These are phyloP conservation scores for Ustilago trichophora DNA, from an alignment of 1,284 basidiomycete genomes.

Conservation along the genomic window DNA sequence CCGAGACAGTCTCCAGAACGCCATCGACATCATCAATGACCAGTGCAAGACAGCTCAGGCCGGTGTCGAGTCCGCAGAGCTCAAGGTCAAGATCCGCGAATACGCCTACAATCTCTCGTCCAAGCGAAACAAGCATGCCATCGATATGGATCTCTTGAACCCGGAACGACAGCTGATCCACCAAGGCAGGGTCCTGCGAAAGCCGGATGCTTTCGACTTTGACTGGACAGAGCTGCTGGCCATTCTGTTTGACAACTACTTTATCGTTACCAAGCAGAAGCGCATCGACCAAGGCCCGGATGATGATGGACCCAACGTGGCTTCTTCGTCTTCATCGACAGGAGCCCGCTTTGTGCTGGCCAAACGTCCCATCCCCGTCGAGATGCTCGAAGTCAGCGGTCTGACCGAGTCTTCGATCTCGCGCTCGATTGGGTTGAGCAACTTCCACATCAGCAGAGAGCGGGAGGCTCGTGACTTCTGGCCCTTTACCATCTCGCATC, in stretches of 20 bases:
- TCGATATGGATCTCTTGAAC: slow-evolving; percentile 58
- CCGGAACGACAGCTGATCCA: slow-evolving; percentile 59
- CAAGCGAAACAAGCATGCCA: slow-evolving; percentile 52
- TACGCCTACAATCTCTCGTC: slow-evolving; percentile 55
- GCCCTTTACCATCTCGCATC: slow-evolving; percentile 60
- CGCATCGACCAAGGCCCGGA: slow-evolving; percentile 28
- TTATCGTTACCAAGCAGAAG: slow-evolving; percentile 60
- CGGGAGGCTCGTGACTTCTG: slow-evolving; percentile 58
- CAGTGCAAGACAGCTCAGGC: slow-evolving; percentile 62
- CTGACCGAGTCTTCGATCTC: slow-evolving; percentile 57
- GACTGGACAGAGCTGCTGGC: slow-evolving; percentile 64
- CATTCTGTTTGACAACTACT: slow-evolving; percentile 64
- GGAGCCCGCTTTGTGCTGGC: slow-evolving; percentile 50
- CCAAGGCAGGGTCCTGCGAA: slow-evolving; percentile 55
- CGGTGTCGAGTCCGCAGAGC: slow-evolving; percentile 58
- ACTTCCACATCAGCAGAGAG: slow-evolving; percentile 54
- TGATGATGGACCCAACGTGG: slow-evolving; percentile 24
- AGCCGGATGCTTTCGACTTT: slow-evolving; percentile 62
- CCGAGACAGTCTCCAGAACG: slow-evolving; percentile 48
- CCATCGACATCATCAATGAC: slow-evolving; percentile 61
- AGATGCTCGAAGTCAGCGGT: slow-evolving; percentile 59
- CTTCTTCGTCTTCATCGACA: slow-evolving; percentile 15
- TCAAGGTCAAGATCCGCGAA: slow-evolving; percentile 59
- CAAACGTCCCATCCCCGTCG: slow-evolving; percentile 61
- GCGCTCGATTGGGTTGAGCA: slow-evolving; percentile 56